phyloP scores from a whole-genome alignment of 208 protist species.

The Acanthamoeba triangularis region DNA sequence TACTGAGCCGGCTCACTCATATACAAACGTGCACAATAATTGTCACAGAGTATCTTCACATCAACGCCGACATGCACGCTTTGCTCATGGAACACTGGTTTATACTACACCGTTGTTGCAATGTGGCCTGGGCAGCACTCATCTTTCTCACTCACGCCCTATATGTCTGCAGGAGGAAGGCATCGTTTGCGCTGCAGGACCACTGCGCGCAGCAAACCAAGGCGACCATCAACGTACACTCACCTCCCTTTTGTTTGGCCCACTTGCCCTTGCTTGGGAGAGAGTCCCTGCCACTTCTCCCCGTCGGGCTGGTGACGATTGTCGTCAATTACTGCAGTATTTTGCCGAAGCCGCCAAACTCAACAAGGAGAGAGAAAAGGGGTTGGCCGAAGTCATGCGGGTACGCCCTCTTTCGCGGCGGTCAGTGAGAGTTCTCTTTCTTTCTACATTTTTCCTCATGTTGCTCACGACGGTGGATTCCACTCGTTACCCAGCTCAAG shows the following conservation, averaged over 20 bases:
- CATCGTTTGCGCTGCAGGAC: background rate
- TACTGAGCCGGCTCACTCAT: background rate
- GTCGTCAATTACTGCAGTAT: background rate
- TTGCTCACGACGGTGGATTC: background rate
- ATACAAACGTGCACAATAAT: no score
- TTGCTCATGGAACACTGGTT: conserved; percentile 15
- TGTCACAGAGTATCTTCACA: conserved; percentile 51
- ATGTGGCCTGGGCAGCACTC: background rate
- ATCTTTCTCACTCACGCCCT: background rate
- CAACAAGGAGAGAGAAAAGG: conserved; percentile 15
- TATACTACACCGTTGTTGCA: background rate
- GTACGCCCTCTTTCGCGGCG: background rate
- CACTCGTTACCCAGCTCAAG: background rate
- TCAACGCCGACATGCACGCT: conserved; percentile 38
- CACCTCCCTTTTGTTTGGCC: background rate
- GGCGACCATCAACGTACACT: background rate
- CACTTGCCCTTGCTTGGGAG: background rate
- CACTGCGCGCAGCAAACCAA: background rate
- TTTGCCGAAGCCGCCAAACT: conserved; percentile 7
- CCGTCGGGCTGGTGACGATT: background rate
- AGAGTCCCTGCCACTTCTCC: background rate
- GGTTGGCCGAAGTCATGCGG: conserved; percentile 3
- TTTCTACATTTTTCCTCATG: background rate
- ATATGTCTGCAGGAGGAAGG: background rate
- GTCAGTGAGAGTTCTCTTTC: no score